A percentile compares a stretch with the other conserved stretches of the same genome.
These are phyloP conservation scores for Malassezia psittaci DNA, from an alignment of 1,284 basidiomycete species.

Conservation along the genomic window DNA sequence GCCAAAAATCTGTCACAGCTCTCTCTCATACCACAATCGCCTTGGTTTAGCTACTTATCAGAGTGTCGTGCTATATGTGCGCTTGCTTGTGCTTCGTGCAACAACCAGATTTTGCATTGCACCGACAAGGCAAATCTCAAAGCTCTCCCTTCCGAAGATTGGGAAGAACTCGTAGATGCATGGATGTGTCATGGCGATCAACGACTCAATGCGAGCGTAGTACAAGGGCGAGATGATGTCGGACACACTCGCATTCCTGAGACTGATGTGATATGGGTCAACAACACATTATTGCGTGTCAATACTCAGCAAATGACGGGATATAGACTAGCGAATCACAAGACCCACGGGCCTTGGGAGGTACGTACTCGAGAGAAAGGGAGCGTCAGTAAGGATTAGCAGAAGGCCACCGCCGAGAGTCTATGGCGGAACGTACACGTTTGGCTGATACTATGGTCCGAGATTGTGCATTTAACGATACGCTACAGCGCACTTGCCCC, in stretches of 20 bases:
- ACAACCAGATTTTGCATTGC: not conserved
- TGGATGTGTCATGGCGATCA: slow-evolving; percentile 98
- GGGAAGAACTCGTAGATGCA: slow-evolving; percentile 89
- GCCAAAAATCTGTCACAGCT: not conserved
- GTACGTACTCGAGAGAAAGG: slow-evolving; percentile 4
- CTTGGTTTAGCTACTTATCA: not conserved
- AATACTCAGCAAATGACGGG: not conserved
- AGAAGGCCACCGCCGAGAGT: slow-evolving; percentile 13
- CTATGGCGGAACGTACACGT: slow-evolving; percentile 7
- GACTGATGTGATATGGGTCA: slow-evolving; percentile 8
- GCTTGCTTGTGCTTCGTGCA: slow-evolving; percentile 6
- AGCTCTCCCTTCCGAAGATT: slow-evolving; percentile 85
- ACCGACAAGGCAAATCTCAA: slow-evolving; percentile 52
- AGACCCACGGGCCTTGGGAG: slow-evolving; percentile 5
- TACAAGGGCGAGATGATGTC: slow-evolving; percentile 6
- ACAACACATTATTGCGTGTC: slow-evolving; percentile 5
- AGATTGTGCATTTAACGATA: slow-evolving; percentile 4
- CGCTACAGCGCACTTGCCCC: slow-evolving; percentile 8
- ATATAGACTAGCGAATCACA: not conserved
- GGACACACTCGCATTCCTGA: not conserved
- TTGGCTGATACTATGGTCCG: slow-evolving; percentile 20
- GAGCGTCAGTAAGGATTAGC: slow-evolving; percentile 7
- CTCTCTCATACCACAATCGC: not conserved
- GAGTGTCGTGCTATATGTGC: not conserved
- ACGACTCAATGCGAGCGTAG: slow-evolving; percentile 34